These are phyloP conservation scores for Phyllosticta capitalensis DNA, from an alignment of 2,329 filamentous ascomycete species.

Conservation along the genomic window DNA sequence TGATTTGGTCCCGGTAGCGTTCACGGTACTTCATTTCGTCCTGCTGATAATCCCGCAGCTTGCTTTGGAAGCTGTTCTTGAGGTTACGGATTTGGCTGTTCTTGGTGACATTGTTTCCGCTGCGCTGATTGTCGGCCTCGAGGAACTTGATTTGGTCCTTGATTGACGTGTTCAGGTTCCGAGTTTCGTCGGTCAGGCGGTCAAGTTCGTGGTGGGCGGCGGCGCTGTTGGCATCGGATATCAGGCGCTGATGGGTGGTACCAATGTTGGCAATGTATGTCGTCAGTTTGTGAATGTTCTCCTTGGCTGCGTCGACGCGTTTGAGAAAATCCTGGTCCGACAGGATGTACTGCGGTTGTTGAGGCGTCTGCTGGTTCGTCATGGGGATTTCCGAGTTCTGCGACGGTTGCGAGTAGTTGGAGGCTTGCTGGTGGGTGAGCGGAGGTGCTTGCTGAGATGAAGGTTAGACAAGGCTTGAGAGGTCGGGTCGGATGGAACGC, in stretches of 20 bases:
- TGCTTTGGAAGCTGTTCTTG: constrained; percentile 62
- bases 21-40: constrained; percentile 63
- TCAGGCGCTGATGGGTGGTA: constrained; percentile 60
- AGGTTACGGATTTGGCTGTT: constrained; percentile 58
- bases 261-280: constrained; percentile 58
- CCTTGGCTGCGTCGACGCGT: constrained; percentile 57
- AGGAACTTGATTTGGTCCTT: constrained; percentile 70
- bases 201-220: constrained; percentile 49
- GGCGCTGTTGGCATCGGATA: constrained; percentile 52
- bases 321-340: constrained; percentile 58
- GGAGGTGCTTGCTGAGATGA: constrained; percentile 16
- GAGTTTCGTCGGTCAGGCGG: constrained; percentile 58
- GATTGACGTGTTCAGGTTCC: constrained; percentile 64
- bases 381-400: constrained; percentile 22
- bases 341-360: constrained; percentile 36
- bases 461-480: constrained; percentile 18
- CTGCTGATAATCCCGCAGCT: constrained; percentile 59
- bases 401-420: constrained; percentile 30
- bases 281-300: constrained; percentile 58
- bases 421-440: constrained; percentile 24
- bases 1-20: constrained; percentile 68
- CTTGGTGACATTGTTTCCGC: constrained; percentile 56
- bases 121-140: constrained; percentile 59
- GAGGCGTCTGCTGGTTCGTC: not conserved
- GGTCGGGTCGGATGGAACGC: constrained; percentile 27